Evolutionary conservation across 2,329 filamentous ascomycete genomes (phyloP).

Genomic region (Tolypocladium sp.): DNA sequence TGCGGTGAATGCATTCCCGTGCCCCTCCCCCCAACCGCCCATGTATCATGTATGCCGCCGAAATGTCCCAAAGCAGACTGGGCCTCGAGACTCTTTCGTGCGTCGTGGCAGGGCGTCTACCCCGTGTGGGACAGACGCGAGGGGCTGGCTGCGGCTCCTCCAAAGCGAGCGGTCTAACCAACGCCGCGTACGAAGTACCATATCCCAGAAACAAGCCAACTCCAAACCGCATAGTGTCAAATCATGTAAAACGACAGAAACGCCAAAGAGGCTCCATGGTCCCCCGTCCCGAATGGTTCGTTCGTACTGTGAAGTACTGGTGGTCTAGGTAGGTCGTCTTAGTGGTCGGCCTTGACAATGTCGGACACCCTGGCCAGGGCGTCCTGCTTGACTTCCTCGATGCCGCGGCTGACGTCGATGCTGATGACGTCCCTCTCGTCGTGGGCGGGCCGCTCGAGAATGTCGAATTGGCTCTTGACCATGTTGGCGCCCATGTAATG

Average conservation of each 20-base stretch:
- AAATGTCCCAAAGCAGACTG: neutral
- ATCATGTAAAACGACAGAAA: neutral
- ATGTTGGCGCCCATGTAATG: conserved; percentile 97
- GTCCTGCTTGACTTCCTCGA: conserved; percentile 51
- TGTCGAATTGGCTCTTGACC: conserved; percentile 86
- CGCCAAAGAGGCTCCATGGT: neutral
- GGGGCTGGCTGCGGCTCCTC: neutral
- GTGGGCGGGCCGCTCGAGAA: conserved; percentile 69
- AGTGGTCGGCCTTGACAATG: conserved; percentile 30
- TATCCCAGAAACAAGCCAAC: neutral
- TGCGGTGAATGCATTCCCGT: neutral
- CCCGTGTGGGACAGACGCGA: neutral
- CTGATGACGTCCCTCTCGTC: conserved; percentile 65
- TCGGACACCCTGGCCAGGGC: conserved; percentile 48
- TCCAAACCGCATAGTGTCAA: neutral
- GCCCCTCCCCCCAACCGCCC: neutral
- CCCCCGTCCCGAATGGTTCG: neutral
- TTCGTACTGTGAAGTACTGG: neutral
- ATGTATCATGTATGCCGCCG: neutral
- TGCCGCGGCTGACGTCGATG: conserved; percentile 55
- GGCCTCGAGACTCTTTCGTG: neutral
- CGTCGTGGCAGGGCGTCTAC: neutral
- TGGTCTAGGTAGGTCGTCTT: neutral
- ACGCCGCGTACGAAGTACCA: neutral
- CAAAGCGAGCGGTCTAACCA: neutral